Evolutionary conservation across 164 flowering plant genomes (phyloP), one percentile per base, ranked within the genome.

Genomic region (Liquidambar formosana): DNA sequence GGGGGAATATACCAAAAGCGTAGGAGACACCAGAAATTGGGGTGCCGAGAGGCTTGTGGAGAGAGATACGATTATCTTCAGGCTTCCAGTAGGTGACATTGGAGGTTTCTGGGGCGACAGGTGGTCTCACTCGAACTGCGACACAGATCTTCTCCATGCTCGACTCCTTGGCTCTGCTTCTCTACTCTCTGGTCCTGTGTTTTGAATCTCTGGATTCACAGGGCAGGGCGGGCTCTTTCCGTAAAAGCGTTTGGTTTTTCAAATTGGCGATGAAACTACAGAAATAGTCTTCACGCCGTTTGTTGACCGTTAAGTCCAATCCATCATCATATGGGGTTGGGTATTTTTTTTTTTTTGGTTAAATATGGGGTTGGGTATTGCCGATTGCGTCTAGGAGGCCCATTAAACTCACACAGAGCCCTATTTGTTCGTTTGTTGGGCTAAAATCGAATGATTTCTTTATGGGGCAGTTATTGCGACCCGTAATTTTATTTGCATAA

Each of bases 61-160:
- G 93, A 46, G 97, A 93, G 68, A 95, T 82, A 27, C 90, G 90
- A 53, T 88, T 90, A 67, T 87, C 88, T 57, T 86, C 93, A 26
- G 91, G 83, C 74, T 78, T 91, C 99, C 99, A 95, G 78, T 57
- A 76, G 33, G 74, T 45, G 52, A 86, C 91, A 63, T 68, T 66
- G 47, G 64, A 22, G 68, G 26, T 11, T 25, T 81, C 84, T 38
- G 73, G 67, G 19, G 75, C 45, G 0, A 65, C 76, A 0, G 87
- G 72, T n/a, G 97, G 93, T 61, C 97, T 73, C 75, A 92, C 83
- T 70, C 97, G 71, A 68, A 92, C 90, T 22, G 97, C 97, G 0
- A 92, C 97, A 60, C 95, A 87, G 58, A 92, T 90, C 85, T 89
- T 92, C 87, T 92, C 97, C 97, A 92, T 89, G 53, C 43, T 60